Evolutionary conservation across 495 filamentous ascomycete species (phyloP).

Genomic region (Haplographium delicatum): DNA sequence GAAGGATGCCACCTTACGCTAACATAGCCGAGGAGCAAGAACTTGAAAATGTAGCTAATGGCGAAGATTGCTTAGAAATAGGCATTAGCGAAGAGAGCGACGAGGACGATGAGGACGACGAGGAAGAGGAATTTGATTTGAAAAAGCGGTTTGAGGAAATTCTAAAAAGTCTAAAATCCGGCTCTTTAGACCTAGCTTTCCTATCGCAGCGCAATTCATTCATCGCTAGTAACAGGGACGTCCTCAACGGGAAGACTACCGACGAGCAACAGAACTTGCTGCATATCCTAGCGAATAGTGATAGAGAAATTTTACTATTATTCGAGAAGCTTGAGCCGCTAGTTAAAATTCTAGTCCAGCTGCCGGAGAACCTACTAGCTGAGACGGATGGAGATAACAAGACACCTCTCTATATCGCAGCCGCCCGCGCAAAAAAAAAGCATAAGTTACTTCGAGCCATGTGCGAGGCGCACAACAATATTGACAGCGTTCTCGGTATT

Average conservation of each 20-base stretch:
- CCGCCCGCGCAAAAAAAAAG: conserved; percentile 21
- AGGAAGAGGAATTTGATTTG: neutral
- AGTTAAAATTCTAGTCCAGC: conserved; percentile 21
- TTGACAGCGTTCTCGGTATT: conserved; percentile 25
- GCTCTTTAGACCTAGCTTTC: conserved; percentile 4
- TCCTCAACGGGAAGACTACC: neutral
- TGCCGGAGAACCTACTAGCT: conserved; percentile 13
- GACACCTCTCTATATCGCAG: conserved; percentile 23
- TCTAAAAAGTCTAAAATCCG: conserved; percentile 3
- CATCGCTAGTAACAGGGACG: conserved; percentile 1
- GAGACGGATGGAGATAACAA: conserved; percentile 18
- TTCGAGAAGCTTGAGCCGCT: conserved; percentile 16
- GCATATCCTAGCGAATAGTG: neutral
- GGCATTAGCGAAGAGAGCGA: neutral
- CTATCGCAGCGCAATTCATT: conserved; percentile 14
- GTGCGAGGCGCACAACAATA: conserved; percentile 24
- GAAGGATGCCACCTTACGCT: conserved; percentile 1
- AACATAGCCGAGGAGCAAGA: conserved; percentile 10
- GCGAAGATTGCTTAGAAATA: conserved; percentile 3
- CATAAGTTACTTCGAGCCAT: conserved; percentile 25
- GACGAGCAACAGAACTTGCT: conserved; percentile 6
- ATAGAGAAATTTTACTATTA: conserved; percentile 6
- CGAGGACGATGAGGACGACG: conserved; percentile 4
- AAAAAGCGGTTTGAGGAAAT: conserved; percentile 13
- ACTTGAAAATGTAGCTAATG: neutral